These are phyloP conservation scores for Pochonia chlamydosporia DNA, from an alignment of 2,329 filamentous ascomycete species.

Conservation along the genomic window DNA sequence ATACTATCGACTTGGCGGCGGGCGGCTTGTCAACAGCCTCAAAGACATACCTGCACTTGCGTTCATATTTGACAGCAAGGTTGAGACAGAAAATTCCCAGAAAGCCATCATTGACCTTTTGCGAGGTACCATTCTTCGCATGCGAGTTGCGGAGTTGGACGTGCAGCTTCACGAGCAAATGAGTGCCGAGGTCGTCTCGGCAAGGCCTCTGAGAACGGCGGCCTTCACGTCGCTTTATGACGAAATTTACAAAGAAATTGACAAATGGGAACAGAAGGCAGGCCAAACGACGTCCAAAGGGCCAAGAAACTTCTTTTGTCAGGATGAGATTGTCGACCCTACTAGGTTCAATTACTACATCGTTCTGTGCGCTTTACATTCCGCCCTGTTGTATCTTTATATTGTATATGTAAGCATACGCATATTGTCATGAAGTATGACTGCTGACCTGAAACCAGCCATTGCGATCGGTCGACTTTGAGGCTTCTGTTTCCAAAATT, in stretches of 20 bases:
- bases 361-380: constrained; percentile 11
- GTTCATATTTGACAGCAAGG: constrained; percentile 8
- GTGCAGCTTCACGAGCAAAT: constrained; percentile 6
- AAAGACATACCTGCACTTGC: constrained; percentile 6
- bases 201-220: constrained; percentile 7
- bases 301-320: background rate
- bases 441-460: constrained; percentile 1
- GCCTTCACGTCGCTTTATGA: constrained; percentile 8
- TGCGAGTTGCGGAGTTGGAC: constrained; percentile 10
- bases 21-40: constrained; percentile 5
- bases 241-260: constrained; percentile 9
- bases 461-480: constrained; percentile 7
- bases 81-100: background rate
- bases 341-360: constrained; percentile 7
- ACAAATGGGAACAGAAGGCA: constrained; percentile 7
- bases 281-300: background rate
- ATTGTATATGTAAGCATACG: constrained; percentile 9
- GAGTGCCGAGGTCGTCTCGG: constrained; percentile 4
- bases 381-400: constrained; percentile 10
- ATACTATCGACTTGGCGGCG: constrained; percentile 9
- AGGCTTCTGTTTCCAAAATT: constrained; percentile 7
- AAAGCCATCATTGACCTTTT: constrained; percentile 8
- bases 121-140: constrained; percentile 9
- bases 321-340: constrained; percentile 7
- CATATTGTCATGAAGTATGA: background rate